Base-by-base conservation (phyloP, 2,329 filamentous ascomycete species). In the Colletotrichum sp. region DNA sequence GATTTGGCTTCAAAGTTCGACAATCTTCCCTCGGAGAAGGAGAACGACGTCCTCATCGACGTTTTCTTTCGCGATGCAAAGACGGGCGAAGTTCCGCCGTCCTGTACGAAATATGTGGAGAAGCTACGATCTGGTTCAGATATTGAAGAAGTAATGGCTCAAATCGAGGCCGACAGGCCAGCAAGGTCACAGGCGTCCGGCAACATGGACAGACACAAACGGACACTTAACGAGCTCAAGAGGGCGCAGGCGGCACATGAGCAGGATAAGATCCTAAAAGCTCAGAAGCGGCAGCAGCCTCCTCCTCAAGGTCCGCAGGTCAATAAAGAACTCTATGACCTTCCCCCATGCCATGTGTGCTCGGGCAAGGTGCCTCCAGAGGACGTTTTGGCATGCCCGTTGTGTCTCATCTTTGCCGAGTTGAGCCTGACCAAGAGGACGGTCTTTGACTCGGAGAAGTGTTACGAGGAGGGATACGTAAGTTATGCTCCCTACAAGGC, bases 361-460 rank as follows among this genome's bases (percentile, higher is more conserved):
- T 77, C 80, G 2, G 82, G 82, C 67, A 55, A 76, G 1, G 82
- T 86, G 16, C 80, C 85, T 16, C 61, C 79, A 2, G 82, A 83
- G 58, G 80, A 84, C 10, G 84, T 88, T 9, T 72, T 86, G 2
- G 85, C 86, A 7, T 90, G 88, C 67, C 81, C 85, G 3, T 66
- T 88, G 8, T 90, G 88, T 78, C 86, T 89, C 77, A 79, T 86
- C n/a, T 79, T 88, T 3, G 76, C 80, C 13, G 81, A 85, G 52
- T 82, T 86, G 74, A 84, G 85, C 15, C 81, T 86, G 5, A 76
- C 76, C 12, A 80, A 81, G 66, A 81, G 87, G 71, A 85, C 85
- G 3, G 80, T 88, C 9, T 90, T 88, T 77, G 89, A 88, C 79
- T 87, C 86, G 1, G 82, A 86, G 8, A 82, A 82, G 28, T 89